Evolutionary conservation across 208 protist genomes (phyloP), one percentile per base, ranked within the genome.

Genomic region (Strigomonas galati): DNA sequence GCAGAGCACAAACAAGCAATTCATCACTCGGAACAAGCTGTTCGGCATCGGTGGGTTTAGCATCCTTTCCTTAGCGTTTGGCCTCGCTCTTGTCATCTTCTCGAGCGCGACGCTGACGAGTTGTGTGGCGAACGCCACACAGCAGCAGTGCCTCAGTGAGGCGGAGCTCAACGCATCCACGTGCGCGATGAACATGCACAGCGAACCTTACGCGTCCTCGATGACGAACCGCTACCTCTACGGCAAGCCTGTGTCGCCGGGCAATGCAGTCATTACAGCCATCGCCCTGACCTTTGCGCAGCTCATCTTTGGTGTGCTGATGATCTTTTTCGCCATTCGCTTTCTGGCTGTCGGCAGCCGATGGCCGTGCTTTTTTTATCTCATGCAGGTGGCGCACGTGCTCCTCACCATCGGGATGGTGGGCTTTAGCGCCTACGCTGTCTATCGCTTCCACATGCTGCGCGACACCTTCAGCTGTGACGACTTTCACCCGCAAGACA

Each of bases 311-410:
- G 62, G 56, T 21, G 64, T 81, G 14, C 55, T 79, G 21, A 70
- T 85, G 19, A 69, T 74, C 54, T 91, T 82, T 65, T 90, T 91
- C 54, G 73, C 78, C 14, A 78, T 71, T 1, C 84, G 88, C 2
- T 76, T 78, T 24, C 51, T 89, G 1, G 82, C 77, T 43, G 58
- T 72, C 21, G 67, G 71, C 31, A 80, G 78, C 28, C 55, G 65
- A 6, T 70, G 67, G 0, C 78, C 77, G 12, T 61, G 69, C 19
- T 91, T 89, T 74, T 71, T 81, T 24, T 77, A 79, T 32, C 24
- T 91, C 12, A 46, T 88, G 43, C 79, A 78, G 43, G 53, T 40
- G 7, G 37, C 67, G 23, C 82, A 94, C 31, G 53, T 84, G 6
- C 23, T 81, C 26, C 43, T 91, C 26, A n/a, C 58, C 26, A 63